Percentiles rank a stretch among this genome's conserved stretches.
These are phyloP conservation scores for Posidonia australis DNA, from an alignment of 106 monocot genomes.

Conservation along the genomic window DNA sequence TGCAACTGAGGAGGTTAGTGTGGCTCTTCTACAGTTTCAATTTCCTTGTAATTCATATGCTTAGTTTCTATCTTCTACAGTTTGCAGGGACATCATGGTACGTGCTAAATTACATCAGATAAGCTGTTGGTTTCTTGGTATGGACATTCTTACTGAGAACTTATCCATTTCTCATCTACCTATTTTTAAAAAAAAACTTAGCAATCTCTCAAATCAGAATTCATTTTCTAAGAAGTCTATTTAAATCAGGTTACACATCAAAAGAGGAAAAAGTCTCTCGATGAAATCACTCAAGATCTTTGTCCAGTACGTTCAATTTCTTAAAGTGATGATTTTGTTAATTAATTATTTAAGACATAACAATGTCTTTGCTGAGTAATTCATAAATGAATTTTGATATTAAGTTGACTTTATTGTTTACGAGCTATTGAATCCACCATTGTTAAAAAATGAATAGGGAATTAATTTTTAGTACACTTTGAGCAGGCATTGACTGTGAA, in stretches of 20 bases:
- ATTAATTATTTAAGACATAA: too few relatives aligned
- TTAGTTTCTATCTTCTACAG: conserved; percentile 13
- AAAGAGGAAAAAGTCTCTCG: conserved; percentile 83
- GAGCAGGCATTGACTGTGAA: conserved; percentile 65
- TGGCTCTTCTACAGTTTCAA: not conserved
- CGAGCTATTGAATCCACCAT: too few relatives aligned
- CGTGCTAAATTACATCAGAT: conserved; percentile 91
- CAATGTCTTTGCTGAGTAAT: too few relatives aligned
- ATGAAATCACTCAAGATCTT: conserved; percentile 89
- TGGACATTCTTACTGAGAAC: not conserved
- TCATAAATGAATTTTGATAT: too few relatives aligned
- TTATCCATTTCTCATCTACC: too few relatives aligned
- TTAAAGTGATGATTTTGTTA: too few relatives aligned
- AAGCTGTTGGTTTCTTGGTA: conserved; percentile 97
- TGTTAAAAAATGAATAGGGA: not conserved
- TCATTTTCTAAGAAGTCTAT: too few relatives aligned
- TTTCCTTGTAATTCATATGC: too few relatives aligned
- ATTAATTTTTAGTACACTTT: not conserved
- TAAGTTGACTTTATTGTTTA: too few relatives aligned
- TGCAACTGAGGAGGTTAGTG: conserved; percentile 59
- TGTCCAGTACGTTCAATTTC: conserved; percentile 50
- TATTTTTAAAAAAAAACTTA: too few relatives aligned
- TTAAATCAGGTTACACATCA: conserved; percentile 79
- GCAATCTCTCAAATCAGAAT: not conserved
- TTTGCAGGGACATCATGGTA: conserved; percentile 91